Evolutionary conservation across 306 rosid species (phyloP), one percentile per base, ranked within the genome.

Genomic region (Carpinus fangiana): DNA sequence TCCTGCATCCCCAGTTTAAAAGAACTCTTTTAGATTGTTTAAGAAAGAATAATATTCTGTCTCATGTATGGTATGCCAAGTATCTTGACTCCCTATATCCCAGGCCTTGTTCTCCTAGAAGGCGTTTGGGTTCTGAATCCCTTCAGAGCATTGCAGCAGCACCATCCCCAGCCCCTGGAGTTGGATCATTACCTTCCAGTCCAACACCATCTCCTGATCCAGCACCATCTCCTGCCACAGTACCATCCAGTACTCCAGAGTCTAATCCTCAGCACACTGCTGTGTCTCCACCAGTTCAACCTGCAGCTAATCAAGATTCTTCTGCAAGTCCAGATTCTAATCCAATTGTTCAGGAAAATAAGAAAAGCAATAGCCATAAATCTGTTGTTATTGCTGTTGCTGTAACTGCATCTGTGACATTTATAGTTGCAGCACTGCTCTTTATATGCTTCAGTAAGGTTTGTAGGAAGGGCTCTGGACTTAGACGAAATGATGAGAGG

Each of bases 401-500:
- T 67, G 78, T 90, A 74, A 84, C 93, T 69, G 93, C 96, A 76
- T 20, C 87, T 31, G 87, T 84, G 82, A 83, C 96, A 73, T 77
- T 91, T 86, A 13, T 85, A 52, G 72, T 82, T 87, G 96, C 86
- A 74, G 84, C 86, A 34, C 46, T 88, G 79, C 51, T 89, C 79
- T 89, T 91, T 75, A 51, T 88, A 20, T 91, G 90, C 80, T 93
- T 76, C 85, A 51, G 70, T 78, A 79, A 81, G 76, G 60, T 57
- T 69, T 87, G 87, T 80, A 72, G 89, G 81, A 72, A 38, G 23
- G 82, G 87, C 26, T 79, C 72, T 53, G 73, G 48, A 81, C 82
- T 13, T 56, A 47, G 84, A 18, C 86, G 79, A 81, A 93, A 76
- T 72, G 99, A 95, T 82, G 94, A 93, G 78, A 93, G 90, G 79